These are phyloP conservation scores for Spathaspora jeffriesii DNA, from an alignment of 1,139 yeast genomes.

Conservation along the genomic window DNA sequence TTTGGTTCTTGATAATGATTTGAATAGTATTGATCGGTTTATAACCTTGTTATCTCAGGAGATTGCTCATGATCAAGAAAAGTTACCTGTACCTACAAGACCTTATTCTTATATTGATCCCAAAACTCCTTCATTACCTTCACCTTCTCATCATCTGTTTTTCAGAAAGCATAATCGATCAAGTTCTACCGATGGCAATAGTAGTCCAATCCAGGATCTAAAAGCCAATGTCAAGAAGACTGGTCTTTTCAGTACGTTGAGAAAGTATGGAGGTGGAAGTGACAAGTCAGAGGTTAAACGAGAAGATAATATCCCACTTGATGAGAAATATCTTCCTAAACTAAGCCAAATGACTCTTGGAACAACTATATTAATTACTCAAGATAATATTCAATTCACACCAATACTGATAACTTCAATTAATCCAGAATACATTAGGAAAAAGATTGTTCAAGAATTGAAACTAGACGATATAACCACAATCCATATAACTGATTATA, in stretches of 20 bases:
- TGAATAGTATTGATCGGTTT: conserved; percentile 59
- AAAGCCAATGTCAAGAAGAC: conserved; percentile 26
- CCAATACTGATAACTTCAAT: conserved; percentile 29
- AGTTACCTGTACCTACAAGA: conserved; percentile 25
- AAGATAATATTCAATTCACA: conserved; percentile 55
- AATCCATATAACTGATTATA: conserved; percentile 71
- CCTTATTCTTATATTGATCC: conserved; percentile 60
- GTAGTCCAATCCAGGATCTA: not conserved
- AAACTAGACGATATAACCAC: conserved; percentile 27
- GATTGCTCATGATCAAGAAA: conserved; percentile 9
- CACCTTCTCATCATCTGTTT: conserved; percentile 48
- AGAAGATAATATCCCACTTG: conserved; percentile 13
- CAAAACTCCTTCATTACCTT: conserved; percentile 10
- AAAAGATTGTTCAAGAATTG: conserved; percentile 35
- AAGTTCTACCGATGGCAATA: conserved; percentile 46
- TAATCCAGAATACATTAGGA: not conserved
- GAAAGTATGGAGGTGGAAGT: conserved; percentile 45
- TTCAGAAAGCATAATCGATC: conserved; percentile 62
- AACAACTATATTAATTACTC: conserved; percentile 51
- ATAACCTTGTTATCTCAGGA: conserved; percentile 32
- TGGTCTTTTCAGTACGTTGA: conserved; percentile 41
- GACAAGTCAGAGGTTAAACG: conserved; percentile 18
- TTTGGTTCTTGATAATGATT: conserved; percentile 36
- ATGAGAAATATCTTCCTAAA: conserved; percentile 32
- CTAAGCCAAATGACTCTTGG: conserved; percentile 1